Conservation (phyloP, 371 early-diverging fungal genomes). For the Scutellospora calospora region DNA sequence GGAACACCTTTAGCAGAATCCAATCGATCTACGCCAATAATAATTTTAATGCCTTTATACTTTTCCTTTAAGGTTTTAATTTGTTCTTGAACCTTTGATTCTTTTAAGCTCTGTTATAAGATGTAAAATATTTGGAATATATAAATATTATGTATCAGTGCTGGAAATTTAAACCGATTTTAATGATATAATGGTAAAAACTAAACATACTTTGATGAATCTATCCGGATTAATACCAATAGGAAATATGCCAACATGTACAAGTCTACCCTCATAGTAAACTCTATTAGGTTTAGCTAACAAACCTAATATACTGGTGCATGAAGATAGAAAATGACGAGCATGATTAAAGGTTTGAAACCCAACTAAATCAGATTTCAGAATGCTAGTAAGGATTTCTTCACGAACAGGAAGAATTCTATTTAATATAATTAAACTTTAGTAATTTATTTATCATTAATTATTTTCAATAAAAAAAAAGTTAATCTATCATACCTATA, state of each 20-base stretch:
- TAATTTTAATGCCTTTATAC: constrained; percentile 90
- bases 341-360: constrained; percentile 99
- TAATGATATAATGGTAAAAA: neutral
- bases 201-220: constrained; percentile 71
- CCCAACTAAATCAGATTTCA: constrained; percentile 92
- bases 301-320: constrained; percentile 93
- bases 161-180: no score
- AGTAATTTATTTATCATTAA: no score
- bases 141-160: constrained; percentile 35
- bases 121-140: neutral
- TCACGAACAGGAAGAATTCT: constrained; percentile 91
- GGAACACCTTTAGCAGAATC: constrained; percentile 99
- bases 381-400: constrained; percentile 92
- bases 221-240: constrained; percentile 99
- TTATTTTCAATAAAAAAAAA: constrained; percentile 10
- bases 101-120: constrained; percentile 65
- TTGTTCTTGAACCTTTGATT: constrained; percentile 71
- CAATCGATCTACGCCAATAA: constrained; percentile 98
- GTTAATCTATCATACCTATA: constrained; percentile 68
- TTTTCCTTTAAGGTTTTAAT: constrained; percentile 83
- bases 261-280: constrained; percentile 87
- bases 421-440: neutral
- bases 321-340: constrained; percentile 96
- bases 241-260: constrained; percentile 97
- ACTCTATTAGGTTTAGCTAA: constrained; percentile 93